Evolutionary conservation across 2,329 filamentous ascomycete genomes (phyloP).

Genomic region (Shiraia sp.): DNA sequence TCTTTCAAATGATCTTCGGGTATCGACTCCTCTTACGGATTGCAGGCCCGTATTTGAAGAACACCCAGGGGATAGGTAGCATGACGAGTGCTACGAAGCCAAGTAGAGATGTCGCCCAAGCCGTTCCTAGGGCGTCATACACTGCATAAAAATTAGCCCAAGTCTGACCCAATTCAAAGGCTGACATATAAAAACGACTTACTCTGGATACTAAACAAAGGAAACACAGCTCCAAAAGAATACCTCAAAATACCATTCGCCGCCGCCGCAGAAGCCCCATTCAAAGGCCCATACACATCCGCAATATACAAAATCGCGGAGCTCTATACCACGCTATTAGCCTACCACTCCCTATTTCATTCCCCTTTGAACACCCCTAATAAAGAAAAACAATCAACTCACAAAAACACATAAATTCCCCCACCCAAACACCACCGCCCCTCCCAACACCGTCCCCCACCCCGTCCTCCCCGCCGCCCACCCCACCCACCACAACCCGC

Average conservation of each 20-base stretch:
- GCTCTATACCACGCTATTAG: conserved; percentile 14
- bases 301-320: conserved; percentile 34
- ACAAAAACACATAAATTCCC: conserved; percentile 65
- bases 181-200: conserved; percentile 1
- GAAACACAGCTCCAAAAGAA: conserved; percentile 40
- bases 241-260: conserved; percentile 46
- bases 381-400: conserved; percentile 28
- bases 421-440: conserved; percentile 62
- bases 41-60: conserved; percentile 30
- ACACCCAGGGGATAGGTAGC: conserved; percentile 34
- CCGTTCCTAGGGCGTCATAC: conserved; percentile 40
- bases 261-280: conserved; percentile 43
- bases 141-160: conserved; percentile 19
- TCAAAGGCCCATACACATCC: conserved; percentile 39
- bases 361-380: background rate
- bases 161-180: background rate
- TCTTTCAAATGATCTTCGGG: conserved; percentile 4
- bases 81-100: conserved; percentile 44
- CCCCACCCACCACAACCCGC: conserved; percentile 64
- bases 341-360: background rate
- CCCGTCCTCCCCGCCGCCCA: conserved; percentile 56
- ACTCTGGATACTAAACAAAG: conserved; percentile 46
- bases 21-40: conserved; percentile 31
- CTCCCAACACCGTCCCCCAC: conserved; percentile 57
- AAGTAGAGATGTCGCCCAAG: conserved; percentile 47